Conservation (phyloP, 108 stramenopile species). For the Cylindrotheca closterium region DNA sequence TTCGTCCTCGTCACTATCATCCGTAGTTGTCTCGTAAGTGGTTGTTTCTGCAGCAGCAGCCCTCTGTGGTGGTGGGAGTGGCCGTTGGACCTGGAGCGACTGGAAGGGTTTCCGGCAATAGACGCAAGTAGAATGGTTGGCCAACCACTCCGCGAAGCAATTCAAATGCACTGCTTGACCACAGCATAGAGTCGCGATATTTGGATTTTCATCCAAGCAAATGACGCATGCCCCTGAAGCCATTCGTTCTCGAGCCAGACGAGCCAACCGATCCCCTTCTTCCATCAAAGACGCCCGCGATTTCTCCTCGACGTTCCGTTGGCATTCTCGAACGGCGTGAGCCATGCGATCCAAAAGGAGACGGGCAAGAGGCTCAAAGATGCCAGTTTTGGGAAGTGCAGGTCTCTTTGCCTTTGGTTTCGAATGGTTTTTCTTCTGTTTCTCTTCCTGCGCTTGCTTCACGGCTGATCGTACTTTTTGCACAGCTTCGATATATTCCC, state of each 20-base stretch:
- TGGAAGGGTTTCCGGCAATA: constrained; percentile 26
- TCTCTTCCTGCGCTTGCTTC: background rate
- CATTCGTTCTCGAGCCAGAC: constrained; percentile 40
- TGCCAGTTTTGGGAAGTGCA: constrained; percentile 9
- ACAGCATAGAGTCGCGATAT: constrained; percentile 57
- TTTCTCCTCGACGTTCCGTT: constrained; percentile 32
- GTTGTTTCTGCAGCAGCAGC: too few relatives aligned
- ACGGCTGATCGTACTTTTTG: constrained; percentile 21
- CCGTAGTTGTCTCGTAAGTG: too few relatives aligned
- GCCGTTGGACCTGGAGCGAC: background rate
- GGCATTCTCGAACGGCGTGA: constrained; percentile 26
- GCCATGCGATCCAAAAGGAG: constrained; percentile 35
- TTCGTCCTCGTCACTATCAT: constrained; percentile 11
- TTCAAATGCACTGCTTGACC: constrained; percentile 55
- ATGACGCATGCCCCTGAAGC: constrained; percentile 42
- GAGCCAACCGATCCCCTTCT: constrained; percentile 37
- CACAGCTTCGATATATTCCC: constrained; percentile 34
- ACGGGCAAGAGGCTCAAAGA: constrained; percentile 30
- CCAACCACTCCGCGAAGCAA: constrained; percentile 52
- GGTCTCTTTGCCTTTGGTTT: too few relatives aligned
- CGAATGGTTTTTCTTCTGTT: constrained; percentile 4
- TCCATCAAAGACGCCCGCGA: constrained; percentile 26
- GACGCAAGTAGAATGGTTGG: constrained; percentile 27
- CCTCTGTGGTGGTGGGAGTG: too few relatives aligned
- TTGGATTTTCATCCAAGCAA: constrained; percentile 47